Evolutionary conservation across 768 basidiomycete species (phyloP).

Genomic region (Suillus luteus): DNA sequence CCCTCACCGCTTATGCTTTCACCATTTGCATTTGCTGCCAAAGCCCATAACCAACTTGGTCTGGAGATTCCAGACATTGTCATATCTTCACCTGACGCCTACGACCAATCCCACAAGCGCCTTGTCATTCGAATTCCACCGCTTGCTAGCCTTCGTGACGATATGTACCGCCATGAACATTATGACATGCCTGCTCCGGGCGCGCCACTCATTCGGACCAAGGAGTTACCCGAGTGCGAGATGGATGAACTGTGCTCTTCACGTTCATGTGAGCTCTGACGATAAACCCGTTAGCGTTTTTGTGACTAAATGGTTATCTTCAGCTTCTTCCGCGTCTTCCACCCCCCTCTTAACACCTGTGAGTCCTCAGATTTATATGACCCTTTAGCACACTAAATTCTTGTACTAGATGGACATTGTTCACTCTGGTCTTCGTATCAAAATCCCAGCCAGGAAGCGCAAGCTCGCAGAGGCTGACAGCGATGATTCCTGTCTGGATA

Average conservation of each 20-base stretch:
- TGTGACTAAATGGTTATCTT: not conserved
- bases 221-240: slow-evolving; percentile 26
- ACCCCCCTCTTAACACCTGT: slow-evolving; percentile 22
- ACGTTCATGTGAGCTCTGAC: slow-evolving; percentile 20
- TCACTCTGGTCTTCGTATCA: slow-evolving; percentile 28
- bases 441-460: slow-evolving; percentile 27
- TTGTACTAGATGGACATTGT: slow-evolving; percentile 14
- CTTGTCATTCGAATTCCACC: slow-evolving; percentile 13
- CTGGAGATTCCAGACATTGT: slow-evolving; percentile 15
- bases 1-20: not conserved
- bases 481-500: slow-evolving; percentile 1
- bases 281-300: not conserved
- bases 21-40: not conserved
- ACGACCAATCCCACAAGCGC: not conserved
- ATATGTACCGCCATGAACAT: slow-evolving; percentile 8
- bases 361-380: slow-evolving; percentile 3
- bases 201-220: slow-evolving; percentile 29
- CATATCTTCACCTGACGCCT: slow-evolving; percentile 1
- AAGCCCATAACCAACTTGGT: slow-evolving; percentile 3
- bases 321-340: slow-evolving; percentile 17
- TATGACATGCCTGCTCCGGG: slow-evolving; percentile 16
- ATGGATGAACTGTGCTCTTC: slow-evolving; percentile 19
- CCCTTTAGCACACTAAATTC: not conserved
- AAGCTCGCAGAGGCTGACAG: slow-evolving; percentile 25
- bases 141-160: slow-evolving; percentile 6